Evolutionary conservation across 495 filamentous ascomycete species (phyloP).

Genomic region (Gamarada debralockiae): DNA sequence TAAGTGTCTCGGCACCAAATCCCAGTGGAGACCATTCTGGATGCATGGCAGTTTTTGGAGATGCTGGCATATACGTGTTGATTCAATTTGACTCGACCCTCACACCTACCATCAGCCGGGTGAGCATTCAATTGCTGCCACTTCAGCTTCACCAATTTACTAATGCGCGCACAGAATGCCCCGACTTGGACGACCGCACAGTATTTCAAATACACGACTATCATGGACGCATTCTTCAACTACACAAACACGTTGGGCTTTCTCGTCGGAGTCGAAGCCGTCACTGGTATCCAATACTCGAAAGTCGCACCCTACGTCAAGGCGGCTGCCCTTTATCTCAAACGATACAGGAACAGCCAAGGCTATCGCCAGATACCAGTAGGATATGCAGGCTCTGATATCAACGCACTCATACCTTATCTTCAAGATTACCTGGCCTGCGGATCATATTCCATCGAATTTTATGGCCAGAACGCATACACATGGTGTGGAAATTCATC

Average conservation of each 20-base stretch:
- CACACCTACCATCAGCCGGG: slow-evolving; percentile 65
- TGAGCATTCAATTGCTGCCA: slow-evolving; percentile 39
- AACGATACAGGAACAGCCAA: slow-evolving; percentile 69
- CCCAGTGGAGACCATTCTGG: too few relatives aligned
- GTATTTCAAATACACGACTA: slow-evolving; percentile 56
- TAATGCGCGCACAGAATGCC: slow-evolving; percentile 34
- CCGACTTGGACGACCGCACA: slow-evolving; percentile 66
- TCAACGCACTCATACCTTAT: slow-evolving; percentile 65
- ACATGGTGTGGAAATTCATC: slow-evolving; percentile 69
- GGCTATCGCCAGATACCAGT: slow-evolving; percentile 75
- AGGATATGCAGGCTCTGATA: slow-evolving; percentile 82
- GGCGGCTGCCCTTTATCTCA: slow-evolving; percentile 70
- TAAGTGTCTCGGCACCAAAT: too few relatives aligned
- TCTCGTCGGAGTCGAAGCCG: slow-evolving; percentile 80
- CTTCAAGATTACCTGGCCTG: slow-evolving; percentile 83
- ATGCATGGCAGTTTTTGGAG: too few relatives aligned
- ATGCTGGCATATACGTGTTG: too few relatives aligned
- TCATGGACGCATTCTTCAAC: slow-evolving; percentile 71
- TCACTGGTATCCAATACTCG: slow-evolving; percentile 54
- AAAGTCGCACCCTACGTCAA: slow-evolving; percentile 49
- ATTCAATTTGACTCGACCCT: slow-evolving; percentile 81
- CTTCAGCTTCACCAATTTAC: too few relatives aligned
- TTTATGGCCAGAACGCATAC: slow-evolving; percentile 80
- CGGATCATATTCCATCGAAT: slow-evolving; percentile 69
- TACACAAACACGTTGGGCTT: slow-evolving; percentile 78